Evolutionary conservation across 768 basidiomycete genomes (phyloP).

Genomic region (Exidia glandulosa): DNA sequence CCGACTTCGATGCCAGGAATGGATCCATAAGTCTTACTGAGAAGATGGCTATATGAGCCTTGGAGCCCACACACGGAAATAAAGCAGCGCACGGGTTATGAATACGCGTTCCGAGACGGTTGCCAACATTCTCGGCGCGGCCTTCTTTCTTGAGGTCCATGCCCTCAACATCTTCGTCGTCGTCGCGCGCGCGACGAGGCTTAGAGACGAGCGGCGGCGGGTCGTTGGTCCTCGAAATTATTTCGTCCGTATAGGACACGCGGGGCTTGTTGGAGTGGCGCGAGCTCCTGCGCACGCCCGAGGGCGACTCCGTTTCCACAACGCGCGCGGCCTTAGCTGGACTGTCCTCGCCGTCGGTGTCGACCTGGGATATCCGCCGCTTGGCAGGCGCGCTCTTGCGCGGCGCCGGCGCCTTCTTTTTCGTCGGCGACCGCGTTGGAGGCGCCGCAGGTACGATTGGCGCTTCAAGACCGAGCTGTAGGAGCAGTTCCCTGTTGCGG

Average conservation of each 20-base stretch:
- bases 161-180: constrained; percentile 14
- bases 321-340: constrained; percentile 1
- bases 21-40: constrained; percentile 64
- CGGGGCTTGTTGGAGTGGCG: constrained; percentile 46
- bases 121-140: constrained; percentile 6
- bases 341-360: neutral
- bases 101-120: constrained; percentile 15
- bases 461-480: neutral
- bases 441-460: neutral
- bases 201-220: neutral
- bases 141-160: constrained; percentile 18
- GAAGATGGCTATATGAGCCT: neutral
- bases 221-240: constrained; percentile 4
- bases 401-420: neutral
- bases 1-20: constrained; percentile 76
- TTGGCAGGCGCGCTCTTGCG: neutral
- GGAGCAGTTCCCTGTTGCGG: constrained; percentile 1
- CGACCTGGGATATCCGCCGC: neutral
- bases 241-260: constrained; percentile 43
- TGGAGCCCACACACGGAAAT: neutral
- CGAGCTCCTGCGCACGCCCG: constrained; percentile 46
- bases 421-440: neutral
- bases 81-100: constrained; percentile 18
- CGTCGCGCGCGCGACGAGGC: constrained; percentile 9
- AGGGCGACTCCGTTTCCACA: neutral